Evolutionary conservation across 371 early-diverging fungal genomes (phyloP).

Genomic region (Rhizopus sp.): DNA sequence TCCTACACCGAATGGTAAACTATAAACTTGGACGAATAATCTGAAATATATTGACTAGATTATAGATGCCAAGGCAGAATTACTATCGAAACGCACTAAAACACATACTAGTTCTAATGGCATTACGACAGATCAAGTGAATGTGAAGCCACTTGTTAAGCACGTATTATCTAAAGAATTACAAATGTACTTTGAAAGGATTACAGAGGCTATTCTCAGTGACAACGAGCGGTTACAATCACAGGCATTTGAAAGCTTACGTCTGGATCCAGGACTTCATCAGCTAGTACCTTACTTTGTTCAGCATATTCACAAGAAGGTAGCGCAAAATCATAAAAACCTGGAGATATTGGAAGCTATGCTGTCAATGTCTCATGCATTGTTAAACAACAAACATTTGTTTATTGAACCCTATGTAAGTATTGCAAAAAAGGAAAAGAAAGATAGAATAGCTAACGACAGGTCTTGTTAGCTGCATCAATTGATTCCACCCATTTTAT

Average conservation of each 20-base stretch:
- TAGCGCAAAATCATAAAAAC: slow-evolving; percentile 78
- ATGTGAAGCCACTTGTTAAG: slow-evolving; percentile 85
- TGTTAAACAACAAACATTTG: slow-evolving; percentile 90
- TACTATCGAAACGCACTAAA: slow-evolving; percentile 56
- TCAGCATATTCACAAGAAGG: slow-evolving; percentile 90
- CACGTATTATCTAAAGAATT: slow-evolving; percentile 95
- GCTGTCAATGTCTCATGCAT: slow-evolving; percentile 80
- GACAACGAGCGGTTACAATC: slow-evolving; percentile 70
- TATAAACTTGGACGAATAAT: neutral
- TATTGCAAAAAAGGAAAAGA: neutral
- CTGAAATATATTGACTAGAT: neutral
- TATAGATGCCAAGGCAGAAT: slow-evolving; percentile 58
- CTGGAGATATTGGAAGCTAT: slow-evolving; percentile 71
- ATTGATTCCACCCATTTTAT: slow-evolving; percentile 94
- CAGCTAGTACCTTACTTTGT: slow-evolving; percentile 98
- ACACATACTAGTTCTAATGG: slow-evolving; percentile 38
- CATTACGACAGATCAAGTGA: slow-evolving; percentile 56
- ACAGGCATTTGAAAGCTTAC: slow-evolving; percentile 87
- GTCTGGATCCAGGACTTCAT: slow-evolving; percentile 95
- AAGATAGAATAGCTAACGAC: neutral
- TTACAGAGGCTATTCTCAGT: slow-evolving; percentile 85
- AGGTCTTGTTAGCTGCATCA: slow-evolving; percentile 82
- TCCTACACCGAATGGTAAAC: slow-evolving; percentile 80
- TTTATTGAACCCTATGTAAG: slow-evolving; percentile 98
- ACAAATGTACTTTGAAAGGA: slow-evolving; percentile 96